Base-by-base conservation (phyloP, 2,329 filamentous ascomycete species). In the Parasarocladium wereldwijsianum region DNA sequence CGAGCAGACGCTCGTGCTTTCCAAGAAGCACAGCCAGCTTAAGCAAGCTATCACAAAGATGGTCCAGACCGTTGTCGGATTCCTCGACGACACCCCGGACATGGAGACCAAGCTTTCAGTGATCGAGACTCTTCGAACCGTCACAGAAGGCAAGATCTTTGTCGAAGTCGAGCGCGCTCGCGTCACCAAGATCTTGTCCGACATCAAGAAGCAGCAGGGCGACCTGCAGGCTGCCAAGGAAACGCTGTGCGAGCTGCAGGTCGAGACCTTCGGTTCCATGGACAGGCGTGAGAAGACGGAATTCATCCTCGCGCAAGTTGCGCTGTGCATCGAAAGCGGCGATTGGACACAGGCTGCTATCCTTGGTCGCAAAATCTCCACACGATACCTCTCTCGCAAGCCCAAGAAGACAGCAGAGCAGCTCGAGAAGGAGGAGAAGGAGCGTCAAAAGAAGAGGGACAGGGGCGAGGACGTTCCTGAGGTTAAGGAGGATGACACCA, bases 91-190 rank as follows among this genome's bases (percentile, higher is more conserved):
- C 26, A 85, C 85, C 14, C 85, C 90, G 19, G 79, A 73, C 46
- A 49, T 83, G 36, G 85, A 94, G 43, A 85, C 75, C 20, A 98
- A 96, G 62, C 65, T 98, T 34, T 79, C 82, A 14, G 75, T 93
- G 35, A 98, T 98, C 47, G 87, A 98, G 58, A 92, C 87, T 2
- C 58, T 98, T 46, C 75, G 90, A 44, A 96, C 87, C 24, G 87
- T 98, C 28, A 98, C 90, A 7, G 90, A 98, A 58, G 90, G 90
- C 59, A 98, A 98, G 79, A 98, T 98, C 53, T 98, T 98, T 47
- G 87, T 98, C 45, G 90, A 98, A 64, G 90, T 98, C 31, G 90
- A 98, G 66, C 77, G 90, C 42, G 90, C 90, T 40, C 81, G 90
- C 42, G 78, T 98, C 36, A 98, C 90, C 45, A 84, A 79, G 51